Percentiles rank a stretch among this genome's conserved stretches.
These are phyloP conservation scores for Acephala macrosclerotiorum DNA, from an alignment of 2,329 filamentous ascomycete species.

Conservation along the genomic window DNA sequence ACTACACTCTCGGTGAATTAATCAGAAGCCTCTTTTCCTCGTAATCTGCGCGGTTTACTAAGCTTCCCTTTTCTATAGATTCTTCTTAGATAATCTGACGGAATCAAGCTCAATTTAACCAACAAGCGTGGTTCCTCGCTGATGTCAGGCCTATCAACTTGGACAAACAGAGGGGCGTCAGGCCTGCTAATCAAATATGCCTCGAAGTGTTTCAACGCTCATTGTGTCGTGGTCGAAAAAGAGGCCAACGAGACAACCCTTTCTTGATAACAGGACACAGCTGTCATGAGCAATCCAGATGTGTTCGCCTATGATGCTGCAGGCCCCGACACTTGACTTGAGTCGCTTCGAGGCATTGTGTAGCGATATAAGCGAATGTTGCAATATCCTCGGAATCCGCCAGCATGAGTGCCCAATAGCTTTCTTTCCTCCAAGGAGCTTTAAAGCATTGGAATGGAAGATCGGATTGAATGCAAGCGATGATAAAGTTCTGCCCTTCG, in stretches of 20 bases:
- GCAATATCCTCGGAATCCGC: conserved; percentile 24
- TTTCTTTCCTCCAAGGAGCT: conserved; percentile 22
- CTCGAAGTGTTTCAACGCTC: not conserved
- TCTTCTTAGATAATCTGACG: not conserved
- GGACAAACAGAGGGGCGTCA: not conserved
- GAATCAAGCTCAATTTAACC: not conserved
- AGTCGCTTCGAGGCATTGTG: conserved; percentile 19
- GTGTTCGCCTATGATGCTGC: conserved; percentile 1
- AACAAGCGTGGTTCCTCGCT: not conserved
- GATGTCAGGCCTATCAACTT: not conserved
- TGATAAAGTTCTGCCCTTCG: conserved; percentile 13
- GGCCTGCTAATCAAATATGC: not conserved
- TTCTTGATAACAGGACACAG: conserved; percentile 6
- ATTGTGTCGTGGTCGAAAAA: not conserved
- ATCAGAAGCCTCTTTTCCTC: not conserved
- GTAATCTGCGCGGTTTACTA: not conserved
- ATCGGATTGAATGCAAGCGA: conserved; percentile 15
- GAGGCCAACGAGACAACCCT: not conserved
- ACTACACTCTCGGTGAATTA: not conserved
- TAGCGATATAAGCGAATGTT: conserved; percentile 26
- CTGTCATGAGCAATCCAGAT: conserved; percentile 9
- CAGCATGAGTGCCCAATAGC: conserved; percentile 26
- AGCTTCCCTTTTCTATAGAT: not conserved
- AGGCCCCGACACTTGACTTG: conserved; percentile 16
- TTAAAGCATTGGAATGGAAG: conserved; percentile 15